These are phyloP conservation scores for Lipomyces orientalis DNA, from an alignment of 805 yeast genomes.

Conservation along the genomic window DNA sequence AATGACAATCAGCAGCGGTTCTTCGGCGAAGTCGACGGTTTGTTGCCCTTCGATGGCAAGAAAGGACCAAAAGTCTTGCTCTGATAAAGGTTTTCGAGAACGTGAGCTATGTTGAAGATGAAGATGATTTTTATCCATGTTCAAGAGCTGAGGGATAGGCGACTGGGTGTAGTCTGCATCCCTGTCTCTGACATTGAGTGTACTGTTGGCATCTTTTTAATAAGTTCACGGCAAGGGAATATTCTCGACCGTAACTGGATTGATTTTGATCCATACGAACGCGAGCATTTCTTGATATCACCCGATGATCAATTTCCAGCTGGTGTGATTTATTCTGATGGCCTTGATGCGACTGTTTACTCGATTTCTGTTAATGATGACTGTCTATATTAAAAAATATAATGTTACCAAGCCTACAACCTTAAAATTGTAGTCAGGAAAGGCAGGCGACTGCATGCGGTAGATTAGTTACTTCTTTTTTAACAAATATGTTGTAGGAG, in stretches of 20 bases:
- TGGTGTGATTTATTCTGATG: no score
- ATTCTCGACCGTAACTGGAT: neutral
- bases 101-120: neutral
- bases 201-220: neutral
- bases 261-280: no score
- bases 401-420: no score
- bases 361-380: no score
- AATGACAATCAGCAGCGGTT: neutral
- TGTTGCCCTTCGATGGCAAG: neutral
- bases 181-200: slow-evolving; percentile 1
- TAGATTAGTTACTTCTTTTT: no score
- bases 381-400: no score
- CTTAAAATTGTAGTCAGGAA: no score
- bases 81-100: neutral
- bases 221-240: neutral
- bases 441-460: no score
- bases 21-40: neutral
- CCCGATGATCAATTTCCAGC: no score
- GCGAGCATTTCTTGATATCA: no score
- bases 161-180: neutral
- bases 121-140: neutral
- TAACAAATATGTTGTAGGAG: no score
- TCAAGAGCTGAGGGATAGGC: neutral
- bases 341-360: no score
- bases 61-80: neutral